A percentile compares a stretch with the other conserved stretches of the same genome.
These are phyloP conservation scores for Maudiozyma pseudohumilis DNA, from an alignment of 805 yeast species.

Conservation along the genomic window DNA sequence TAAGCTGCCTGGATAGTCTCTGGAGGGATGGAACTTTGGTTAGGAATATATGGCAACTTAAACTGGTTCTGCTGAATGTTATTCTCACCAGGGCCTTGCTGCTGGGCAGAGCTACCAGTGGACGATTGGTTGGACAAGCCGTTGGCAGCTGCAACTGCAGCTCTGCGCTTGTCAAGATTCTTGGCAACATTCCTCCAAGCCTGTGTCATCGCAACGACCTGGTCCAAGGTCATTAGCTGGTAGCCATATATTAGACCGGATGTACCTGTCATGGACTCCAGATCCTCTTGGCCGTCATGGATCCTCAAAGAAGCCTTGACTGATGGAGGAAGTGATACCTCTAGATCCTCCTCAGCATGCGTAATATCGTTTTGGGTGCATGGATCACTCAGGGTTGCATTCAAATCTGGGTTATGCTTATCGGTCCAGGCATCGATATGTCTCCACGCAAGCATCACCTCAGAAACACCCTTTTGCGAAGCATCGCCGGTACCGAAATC, in stretches of 20 bases:
- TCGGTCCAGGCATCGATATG: constrained; percentile 80
- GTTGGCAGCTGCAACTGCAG: constrained; percentile 4
- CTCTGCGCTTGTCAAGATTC: constrained; percentile 26
- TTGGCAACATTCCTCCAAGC: constrained; percentile 74
- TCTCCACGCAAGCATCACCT: constrained; percentile 73
- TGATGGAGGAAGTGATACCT: constrained; percentile 64
- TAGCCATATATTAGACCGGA: constrained; percentile 74
- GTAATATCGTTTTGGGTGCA: constrained; percentile 72
- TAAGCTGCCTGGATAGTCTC: constrained; percentile 62
- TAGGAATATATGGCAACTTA: constrained; percentile 35
- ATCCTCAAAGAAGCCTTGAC: constrained; percentile 68
- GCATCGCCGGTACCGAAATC: constrained; percentile 11
- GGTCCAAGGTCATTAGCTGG: constrained; percentile 70
- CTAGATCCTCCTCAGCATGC: constrained; percentile 77
- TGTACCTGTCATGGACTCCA: constrained; percentile 60
- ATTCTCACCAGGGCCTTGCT: not conserved
- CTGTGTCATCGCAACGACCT: constrained; percentile 67
- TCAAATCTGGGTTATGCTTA: constrained; percentile 69
- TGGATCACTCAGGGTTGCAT: constrained; percentile 65
- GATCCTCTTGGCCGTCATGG: constrained; percentile 85
- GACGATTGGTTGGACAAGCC: constrained; percentile 12
- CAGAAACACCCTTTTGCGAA: constrained; percentile 56
- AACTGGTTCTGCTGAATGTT: constrained; percentile 23
- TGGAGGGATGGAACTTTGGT: constrained; percentile 68
- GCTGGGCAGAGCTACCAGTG: constrained; percentile 3